Evolutionary conservation across 2,329 filamentous ascomycete genomes (phyloP).

Genomic region (Cladosporium sp.): DNA sequence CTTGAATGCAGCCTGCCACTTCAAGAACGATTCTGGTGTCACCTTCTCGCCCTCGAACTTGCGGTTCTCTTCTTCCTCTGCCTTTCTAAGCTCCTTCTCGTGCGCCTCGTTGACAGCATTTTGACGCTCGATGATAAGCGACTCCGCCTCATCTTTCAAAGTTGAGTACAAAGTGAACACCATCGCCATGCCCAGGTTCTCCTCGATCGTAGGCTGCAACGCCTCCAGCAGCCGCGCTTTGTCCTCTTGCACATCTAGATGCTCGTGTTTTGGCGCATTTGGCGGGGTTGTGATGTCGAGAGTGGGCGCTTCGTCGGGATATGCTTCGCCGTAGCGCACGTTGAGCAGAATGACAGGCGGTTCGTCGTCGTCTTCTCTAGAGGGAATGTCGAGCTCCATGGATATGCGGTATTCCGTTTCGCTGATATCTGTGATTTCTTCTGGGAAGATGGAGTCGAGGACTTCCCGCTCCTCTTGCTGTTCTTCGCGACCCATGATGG

Average conservation of each 20-base stretch:
- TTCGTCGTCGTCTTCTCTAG: constrained; percentile 50
- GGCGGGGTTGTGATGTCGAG: constrained; percentile 77
- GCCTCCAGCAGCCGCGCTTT: constrained; percentile 70
- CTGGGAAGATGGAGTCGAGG: constrained; percentile 95
- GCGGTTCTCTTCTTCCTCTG: constrained; percentile 88
- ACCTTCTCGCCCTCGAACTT: constrained; percentile 94
- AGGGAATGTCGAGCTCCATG: constrained; percentile 71
- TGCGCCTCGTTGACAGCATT: constrained; percentile 58
- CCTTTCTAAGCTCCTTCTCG: constrained; percentile 58
- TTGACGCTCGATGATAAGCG: constrained; percentile 73
- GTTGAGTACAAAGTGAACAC: constrained; percentile 86
- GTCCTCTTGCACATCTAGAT: constrained; percentile 80
- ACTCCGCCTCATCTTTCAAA: constrained; percentile 88
- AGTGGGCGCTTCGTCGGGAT: constrained; percentile 82
- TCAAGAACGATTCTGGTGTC: constrained; percentile 79
- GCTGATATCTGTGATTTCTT: constrained; percentile 95
- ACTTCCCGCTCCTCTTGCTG: constrained; percentile 96
- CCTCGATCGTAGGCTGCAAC: constrained; percentile 74
- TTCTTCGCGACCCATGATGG: constrained; percentile 66
- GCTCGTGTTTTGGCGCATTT: constrained; percentile 67
- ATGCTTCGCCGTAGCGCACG: constrained; percentile 84
- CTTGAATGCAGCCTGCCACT: constrained; percentile 77
- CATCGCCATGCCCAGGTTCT: constrained; percentile 97
- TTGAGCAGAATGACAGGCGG: constrained; percentile 74
- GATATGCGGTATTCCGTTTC: constrained; percentile 86